A percentile compares a stretch with the other conserved stretches of the same genome.
Conservation (phyloP, 2,329 filamentous ascomycete genomes). For the Venturia carpophila region DNA sequence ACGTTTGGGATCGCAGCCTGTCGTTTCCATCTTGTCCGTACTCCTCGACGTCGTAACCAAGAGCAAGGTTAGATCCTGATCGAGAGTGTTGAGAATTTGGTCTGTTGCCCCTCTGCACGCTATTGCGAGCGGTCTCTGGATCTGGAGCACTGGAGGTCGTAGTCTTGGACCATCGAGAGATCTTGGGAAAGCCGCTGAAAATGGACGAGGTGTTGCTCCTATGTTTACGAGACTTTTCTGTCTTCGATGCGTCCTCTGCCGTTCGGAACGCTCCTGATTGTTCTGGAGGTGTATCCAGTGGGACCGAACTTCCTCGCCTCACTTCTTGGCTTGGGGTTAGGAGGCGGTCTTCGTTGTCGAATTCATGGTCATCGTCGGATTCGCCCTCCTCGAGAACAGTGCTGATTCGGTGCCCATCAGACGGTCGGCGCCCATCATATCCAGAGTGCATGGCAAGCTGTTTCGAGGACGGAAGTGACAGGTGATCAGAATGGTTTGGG, state of each 20-base stretch:
- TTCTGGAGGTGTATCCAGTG: conserved; percentile 48
- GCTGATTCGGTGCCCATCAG: conserved; percentile 70
- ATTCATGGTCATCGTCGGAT: conserved; percentile 56
- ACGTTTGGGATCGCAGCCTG: conserved; percentile 35
- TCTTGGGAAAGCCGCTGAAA: conserved; percentile 65
- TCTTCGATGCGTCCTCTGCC: conserved; percentile 71
- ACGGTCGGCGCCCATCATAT: conserved; percentile 46
- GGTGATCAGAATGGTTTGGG: conserved; percentile 61
- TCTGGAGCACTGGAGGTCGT: conserved; percentile 70
- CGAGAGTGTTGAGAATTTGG: conserved; percentile 60
- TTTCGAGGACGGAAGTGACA: conserved; percentile 54
- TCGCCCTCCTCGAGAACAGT: conserved; percentile 81
- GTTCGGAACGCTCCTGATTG: conserved; percentile 32
- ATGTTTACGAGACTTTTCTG: conserved; percentile 72
- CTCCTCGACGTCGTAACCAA: conserved; percentile 50
- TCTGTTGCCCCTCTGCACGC: conserved; percentile 44
- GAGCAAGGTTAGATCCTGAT: conserved; percentile 66
- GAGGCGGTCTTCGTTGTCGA: conserved; percentile 52
- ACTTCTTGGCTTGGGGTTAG: conserved; percentile 54
- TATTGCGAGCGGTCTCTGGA: conserved; percentile 60
- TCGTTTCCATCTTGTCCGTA: conserved; percentile 54
- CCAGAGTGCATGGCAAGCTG: conserved; percentile 39
- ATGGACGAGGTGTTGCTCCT: conserved; percentile 75
- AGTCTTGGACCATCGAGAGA: conserved; percentile 95
- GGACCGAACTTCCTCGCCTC: conserved; percentile 31